Evolutionary conservation across 2,329 filamentous ascomycete species (phyloP), one percentile per base, ranked within the genome.

Genomic region (Pseudomassariella vexata): DNA sequence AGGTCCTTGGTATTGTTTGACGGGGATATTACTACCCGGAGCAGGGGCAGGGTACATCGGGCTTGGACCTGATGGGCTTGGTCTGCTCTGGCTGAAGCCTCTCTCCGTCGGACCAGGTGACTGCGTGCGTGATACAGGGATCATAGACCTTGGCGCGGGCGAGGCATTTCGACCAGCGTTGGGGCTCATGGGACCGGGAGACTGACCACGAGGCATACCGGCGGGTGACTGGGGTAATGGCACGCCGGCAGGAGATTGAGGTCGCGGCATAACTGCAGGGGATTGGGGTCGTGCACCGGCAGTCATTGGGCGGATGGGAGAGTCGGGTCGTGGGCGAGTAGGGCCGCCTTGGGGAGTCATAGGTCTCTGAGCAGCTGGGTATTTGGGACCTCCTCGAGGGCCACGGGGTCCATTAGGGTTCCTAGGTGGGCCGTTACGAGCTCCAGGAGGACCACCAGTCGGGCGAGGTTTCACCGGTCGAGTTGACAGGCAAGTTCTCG

Each of bases 401-500:
- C 56, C 55, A 20, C 51, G 46, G 14, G 48, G 55, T 10, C 52
- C 45, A 39, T 45, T 53, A 11, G 65, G 60, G 40, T 70, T 76
- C 31, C 78, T 59, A 4, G 74, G 71, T 38, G 68, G 74, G 22
- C 73, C 73, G 39, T 67, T 65, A 32, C 69, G 50, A 26, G 41
- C 30, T 22, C 47, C 42, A 14, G 50, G 69, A 31, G 65, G 66
- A 19, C 65, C 63, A 33, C 60, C 65, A 14, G 65, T 66, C 24
- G 75, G 67, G 27, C 88, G 82, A 28, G 89, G 86, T 68, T 94
- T 95, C 41, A 96, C 84, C 12, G 90, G 87, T 30, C 88, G 81
- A 36, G 87, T 85, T 10, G 92, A 96, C 30, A 98, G 72, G 63
- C 92, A 98, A 22, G 89, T 95, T 46, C 92, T 79, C 10, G 92